Percentiles rank a stretch among this genome's conserved stretches.
Conservation (phyloP, 257 asterid species). For the Rhazya stricta region DNA sequence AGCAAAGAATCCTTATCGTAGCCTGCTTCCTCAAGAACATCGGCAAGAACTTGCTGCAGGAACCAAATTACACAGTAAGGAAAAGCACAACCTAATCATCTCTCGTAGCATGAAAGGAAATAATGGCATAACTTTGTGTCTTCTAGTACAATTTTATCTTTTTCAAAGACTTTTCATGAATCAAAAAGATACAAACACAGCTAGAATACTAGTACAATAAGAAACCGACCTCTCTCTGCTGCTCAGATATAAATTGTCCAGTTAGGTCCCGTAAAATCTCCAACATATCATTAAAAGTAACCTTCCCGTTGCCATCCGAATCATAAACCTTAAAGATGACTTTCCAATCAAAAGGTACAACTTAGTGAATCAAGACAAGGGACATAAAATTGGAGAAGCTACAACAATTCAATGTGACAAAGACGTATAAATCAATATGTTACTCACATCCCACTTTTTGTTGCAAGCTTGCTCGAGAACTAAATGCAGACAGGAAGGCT, state of each 20-base stretch:
- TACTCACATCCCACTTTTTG: conserved; percentile 72
- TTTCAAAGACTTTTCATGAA: neutral
- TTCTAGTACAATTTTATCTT: neutral
- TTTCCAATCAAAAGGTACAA: conserved; percentile 9
- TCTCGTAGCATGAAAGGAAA: neutral
- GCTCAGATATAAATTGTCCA: conserved; percentile 68
- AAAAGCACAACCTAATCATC: conserved; percentile 11
- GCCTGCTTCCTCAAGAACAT: conserved; percentile 91
- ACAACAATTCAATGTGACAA: neutral
- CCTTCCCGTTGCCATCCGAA: conserved; percentile 69
- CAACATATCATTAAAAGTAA: conserved; percentile 59
- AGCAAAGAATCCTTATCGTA: conserved; percentile 59
- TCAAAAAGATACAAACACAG: neutral
- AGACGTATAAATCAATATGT: neutral
- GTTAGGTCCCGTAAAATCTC: conserved; percentile 78
- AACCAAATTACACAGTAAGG: conserved; percentile 13
- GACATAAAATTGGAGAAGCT: neutral
- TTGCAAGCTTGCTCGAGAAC: conserved; percentile 57
- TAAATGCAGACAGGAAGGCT: conserved; percentile 76
- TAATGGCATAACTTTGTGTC: neutral
- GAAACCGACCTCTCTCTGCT: conserved; percentile 66
- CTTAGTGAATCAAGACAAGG: neutral
- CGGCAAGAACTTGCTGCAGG: conserved; percentile 57
- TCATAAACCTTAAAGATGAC: conserved; percentile 85
- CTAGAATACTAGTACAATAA: conserved; percentile 4